Conservation (phyloP, 1,139 yeast species). For the Debaryomyces singareniensis region DNA sequence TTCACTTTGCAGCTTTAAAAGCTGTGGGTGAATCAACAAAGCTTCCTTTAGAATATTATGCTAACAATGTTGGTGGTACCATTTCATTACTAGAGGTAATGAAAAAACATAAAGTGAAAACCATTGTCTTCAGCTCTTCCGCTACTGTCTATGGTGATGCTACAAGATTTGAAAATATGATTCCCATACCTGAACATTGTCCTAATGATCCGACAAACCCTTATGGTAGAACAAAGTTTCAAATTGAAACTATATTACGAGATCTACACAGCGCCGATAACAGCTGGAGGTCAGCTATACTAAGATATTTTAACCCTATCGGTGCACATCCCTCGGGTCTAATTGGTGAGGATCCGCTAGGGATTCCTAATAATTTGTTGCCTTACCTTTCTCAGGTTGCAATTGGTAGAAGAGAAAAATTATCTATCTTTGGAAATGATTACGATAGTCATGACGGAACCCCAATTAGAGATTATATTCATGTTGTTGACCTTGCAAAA, state of each 20-base stretch:
- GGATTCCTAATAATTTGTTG: constrained; percentile 68
- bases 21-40: constrained; percentile 80
- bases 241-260: constrained; percentile 57
- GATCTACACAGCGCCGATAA: constrained; percentile 48
- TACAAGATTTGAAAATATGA: constrained; percentile 64
- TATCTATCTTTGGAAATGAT: constrained; percentile 62
- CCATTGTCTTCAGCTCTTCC: constrained; percentile 71
- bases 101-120: constrained; percentile 39
- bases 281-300: constrained; percentile 56
- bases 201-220: constrained; percentile 76
- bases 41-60: constrained; percentile 67
- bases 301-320: constrained; percentile 76
- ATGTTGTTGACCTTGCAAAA: constrained; percentile 75
- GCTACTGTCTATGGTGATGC: constrained; percentile 88
- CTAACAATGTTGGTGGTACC: constrained; percentile 66
- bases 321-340: constrained; percentile 83
- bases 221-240: constrained; percentile 66
- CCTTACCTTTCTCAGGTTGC: constrained; percentile 80
- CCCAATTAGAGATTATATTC: constrained; percentile 77
- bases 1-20: constrained; percentile 83
- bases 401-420: constrained; percentile 60
- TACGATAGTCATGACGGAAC: constrained; percentile 72
- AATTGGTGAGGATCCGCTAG: constrained; percentile 76
- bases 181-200: constrained; percentile 76
- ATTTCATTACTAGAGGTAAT: constrained; percentile 51